phyloP scores from a whole-genome alignment of 495 filamentous ascomycete species.

The Hypoxylon intermedium region DNA sequence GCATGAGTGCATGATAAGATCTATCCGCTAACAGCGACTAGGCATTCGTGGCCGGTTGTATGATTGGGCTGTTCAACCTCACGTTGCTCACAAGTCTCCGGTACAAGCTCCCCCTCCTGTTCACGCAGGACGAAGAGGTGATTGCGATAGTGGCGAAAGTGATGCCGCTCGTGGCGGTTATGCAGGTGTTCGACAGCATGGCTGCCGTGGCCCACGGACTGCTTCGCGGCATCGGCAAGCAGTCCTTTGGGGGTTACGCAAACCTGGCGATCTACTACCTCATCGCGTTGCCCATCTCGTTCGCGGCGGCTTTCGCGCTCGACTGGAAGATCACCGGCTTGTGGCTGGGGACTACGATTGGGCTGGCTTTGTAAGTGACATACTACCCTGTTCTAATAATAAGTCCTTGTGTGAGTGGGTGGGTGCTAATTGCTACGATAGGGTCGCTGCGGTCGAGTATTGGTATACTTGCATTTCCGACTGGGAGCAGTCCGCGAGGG shows the following conservation, averaged over 20 bases:
- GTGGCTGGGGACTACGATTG: constrained; percentile 81
- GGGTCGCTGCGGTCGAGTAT: constrained; percentile 69
- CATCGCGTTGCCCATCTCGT: constrained; percentile 83
- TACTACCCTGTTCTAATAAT: not conserved
- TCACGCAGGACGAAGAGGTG: constrained; percentile 82
- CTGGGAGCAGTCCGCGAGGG: constrained; percentile 77
- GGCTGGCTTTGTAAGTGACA: constrained; percentile 62
- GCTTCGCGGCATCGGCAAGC: constrained; percentile 81
- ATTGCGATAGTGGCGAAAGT: constrained; percentile 73
- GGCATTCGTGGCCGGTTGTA: constrained; percentile 65
- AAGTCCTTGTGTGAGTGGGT: not conserved
- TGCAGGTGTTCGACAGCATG: constrained; percentile 86
- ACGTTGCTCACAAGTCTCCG: constrained; percentile 68
- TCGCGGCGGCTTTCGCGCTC: constrained; percentile 74
- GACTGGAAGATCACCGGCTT: constrained; percentile 77
- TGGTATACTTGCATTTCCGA: constrained; percentile 69
- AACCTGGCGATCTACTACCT: constrained; percentile 85
- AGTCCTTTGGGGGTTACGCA: constrained; percentile 87
- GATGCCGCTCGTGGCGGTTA: constrained; percentile 80
- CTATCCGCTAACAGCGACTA: constrained; percentile 34
- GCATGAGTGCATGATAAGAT: not conserved
- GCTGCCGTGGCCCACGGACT: constrained; percentile 81
- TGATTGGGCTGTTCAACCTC: constrained; percentile 80
- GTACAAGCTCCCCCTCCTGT: constrained; percentile 74
- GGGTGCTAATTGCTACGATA: constrained; percentile 38